Conservation (phyloP, 2,329 filamentous ascomycete genomes). For the Ophidiomyces ophidiicola region DNA sequence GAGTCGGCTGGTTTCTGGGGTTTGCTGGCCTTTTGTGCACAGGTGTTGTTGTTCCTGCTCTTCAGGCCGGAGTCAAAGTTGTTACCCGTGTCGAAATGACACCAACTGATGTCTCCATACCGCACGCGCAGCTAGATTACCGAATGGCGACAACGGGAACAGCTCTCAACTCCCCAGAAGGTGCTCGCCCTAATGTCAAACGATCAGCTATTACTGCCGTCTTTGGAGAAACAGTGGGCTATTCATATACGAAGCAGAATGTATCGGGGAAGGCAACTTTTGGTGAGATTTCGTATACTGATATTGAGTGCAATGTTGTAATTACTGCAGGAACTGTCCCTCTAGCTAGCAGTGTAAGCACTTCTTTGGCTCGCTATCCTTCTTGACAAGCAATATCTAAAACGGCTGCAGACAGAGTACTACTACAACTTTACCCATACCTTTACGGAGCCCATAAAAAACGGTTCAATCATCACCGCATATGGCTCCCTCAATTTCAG, state of each 20-base stretch:
- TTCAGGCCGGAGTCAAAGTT: constrained; percentile 6
- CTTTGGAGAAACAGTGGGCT: constrained; percentile 5
- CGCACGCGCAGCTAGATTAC: constrained; percentile 6
- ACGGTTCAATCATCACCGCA: background rate
- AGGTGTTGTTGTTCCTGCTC: constrained; percentile 3
- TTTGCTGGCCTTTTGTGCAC: constrained; percentile 6
- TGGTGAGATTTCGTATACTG: constrained; percentile 1
- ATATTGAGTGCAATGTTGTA: constrained; percentile 5
- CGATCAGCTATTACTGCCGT: constrained; percentile 5
- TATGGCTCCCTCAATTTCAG: constrained; percentile 1
- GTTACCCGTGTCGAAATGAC: constrained; percentile 4
- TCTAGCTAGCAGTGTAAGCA: constrained; percentile 4
- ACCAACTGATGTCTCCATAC: constrained; percentile 2
- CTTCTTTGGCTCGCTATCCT: background rate
- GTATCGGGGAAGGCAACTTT: constrained; percentile 1
- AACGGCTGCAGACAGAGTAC: background rate
- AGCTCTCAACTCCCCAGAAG: constrained; percentile 7
- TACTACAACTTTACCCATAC: constrained; percentile 9
- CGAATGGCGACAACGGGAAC: constrained; percentile 3
- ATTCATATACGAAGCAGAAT: constrained; percentile 5
- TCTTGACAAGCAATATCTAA: background rate
- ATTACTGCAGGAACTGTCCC: background rate
- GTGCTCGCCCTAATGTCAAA: constrained; percentile 3
- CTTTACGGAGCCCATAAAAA: constrained; percentile 1
- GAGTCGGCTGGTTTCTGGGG: constrained; percentile 5